These are phyloP conservation scores for Kazachstania psychrophila DNA, from an alignment of 805 yeast species.

Conservation along the genomic window DNA sequence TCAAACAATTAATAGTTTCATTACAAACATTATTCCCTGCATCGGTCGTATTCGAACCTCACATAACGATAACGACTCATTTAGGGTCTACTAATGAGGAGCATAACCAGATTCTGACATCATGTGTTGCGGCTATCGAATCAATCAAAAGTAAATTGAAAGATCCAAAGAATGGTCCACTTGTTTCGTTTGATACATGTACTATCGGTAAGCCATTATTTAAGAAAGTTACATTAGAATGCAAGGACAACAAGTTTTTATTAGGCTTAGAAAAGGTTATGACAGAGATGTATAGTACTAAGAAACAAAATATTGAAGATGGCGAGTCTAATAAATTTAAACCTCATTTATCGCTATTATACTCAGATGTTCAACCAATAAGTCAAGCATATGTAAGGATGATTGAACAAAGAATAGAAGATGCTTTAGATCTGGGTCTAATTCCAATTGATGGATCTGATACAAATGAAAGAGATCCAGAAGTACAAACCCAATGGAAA, in stretches of 20 bases:
- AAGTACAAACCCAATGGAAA: conserved; percentile 19
- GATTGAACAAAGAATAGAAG: conserved; percentile 55
- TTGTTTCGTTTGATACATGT: conserved; percentile 21
- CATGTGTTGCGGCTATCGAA: conserved; percentile 43
- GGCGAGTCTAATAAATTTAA: conserved; percentile 40
- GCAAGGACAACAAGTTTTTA: conserved; percentile 22
- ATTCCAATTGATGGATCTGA: conserved; percentile 5
- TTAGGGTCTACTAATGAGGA: conserved; percentile 45
- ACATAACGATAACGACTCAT: conserved; percentile 63
- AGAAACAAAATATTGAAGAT: conserved; percentile 28
- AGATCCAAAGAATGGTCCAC: conserved; percentile 6
- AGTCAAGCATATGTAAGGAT: conserved; percentile 58
- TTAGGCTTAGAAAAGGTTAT: conserved; percentile 38
- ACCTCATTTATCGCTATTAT: conserved; percentile 67
- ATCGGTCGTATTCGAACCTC: conserved; percentile 65
- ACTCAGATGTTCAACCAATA: conserved; percentile 55
- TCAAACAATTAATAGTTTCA: conserved; percentile 53
- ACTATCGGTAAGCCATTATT: conserved; percentile 24
- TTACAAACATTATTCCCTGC: conserved; percentile 63
- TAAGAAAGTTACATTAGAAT: conserved; percentile 22
- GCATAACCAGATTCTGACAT: conserved; percentile 49
- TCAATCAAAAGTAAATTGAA: conserved; percentile 24
- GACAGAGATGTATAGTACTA: conserved; percentile 44
- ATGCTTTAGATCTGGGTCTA: conserved; percentile 42
- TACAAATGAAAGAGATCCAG: conserved; percentile 6